A percentile compares a stretch with the other conserved stretches of the same genome.
These are phyloP conservation scores for Passalora sequoiae DNA, from an alignment of 2,329 filamentous ascomycete species.

Conservation along the genomic window DNA sequence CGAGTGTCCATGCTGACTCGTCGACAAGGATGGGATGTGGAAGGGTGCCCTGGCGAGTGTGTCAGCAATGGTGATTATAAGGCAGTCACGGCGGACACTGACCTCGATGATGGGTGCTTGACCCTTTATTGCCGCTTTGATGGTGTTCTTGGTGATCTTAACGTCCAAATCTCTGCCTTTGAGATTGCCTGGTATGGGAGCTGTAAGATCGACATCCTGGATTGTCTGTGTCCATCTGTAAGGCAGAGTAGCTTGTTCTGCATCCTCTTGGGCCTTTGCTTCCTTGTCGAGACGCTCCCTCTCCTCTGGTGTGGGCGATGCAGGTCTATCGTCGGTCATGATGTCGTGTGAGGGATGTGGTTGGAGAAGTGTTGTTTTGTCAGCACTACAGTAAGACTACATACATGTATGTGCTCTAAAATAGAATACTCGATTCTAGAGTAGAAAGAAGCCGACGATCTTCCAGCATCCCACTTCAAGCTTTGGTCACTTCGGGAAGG, in stretches of 20 bases:
- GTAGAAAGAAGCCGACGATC: too few species aligned
- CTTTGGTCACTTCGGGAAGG: too few species aligned
- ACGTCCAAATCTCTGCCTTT: constrained; percentile 81
- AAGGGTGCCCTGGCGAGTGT: constrained; percentile 64
- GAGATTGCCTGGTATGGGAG: constrained; percentile 73
- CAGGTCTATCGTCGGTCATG: constrained; percentile 26
- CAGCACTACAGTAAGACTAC: too few species aligned
- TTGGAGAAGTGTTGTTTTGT: too few species aligned
- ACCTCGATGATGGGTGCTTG: constrained; percentile 80
- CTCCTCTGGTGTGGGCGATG: constrained; percentile 50
- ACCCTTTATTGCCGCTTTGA: constrained; percentile 81
- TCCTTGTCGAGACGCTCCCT: constrained; percentile 54
- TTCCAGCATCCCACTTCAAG: too few species aligned
- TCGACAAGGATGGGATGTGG: constrained; percentile 74
- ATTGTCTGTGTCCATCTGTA: constrained; percentile 98
- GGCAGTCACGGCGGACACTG: neutral
- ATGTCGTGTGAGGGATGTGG: neutral
- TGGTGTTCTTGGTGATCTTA: constrained; percentile 69
- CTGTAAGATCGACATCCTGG: constrained; percentile 73
- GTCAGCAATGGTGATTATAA: neutral
- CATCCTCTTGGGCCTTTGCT: constrained; percentile 65
- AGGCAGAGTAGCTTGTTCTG: constrained; percentile 83
- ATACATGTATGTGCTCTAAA: too few species aligned
- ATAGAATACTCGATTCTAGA: too few species aligned
- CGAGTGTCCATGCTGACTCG: constrained; percentile 92